Evolutionary conservation across 2,329 filamentous ascomycete genomes (phyloP), one percentile per base, ranked within the genome.

Genomic region (Ambrosiella cleistominuta): DNA sequence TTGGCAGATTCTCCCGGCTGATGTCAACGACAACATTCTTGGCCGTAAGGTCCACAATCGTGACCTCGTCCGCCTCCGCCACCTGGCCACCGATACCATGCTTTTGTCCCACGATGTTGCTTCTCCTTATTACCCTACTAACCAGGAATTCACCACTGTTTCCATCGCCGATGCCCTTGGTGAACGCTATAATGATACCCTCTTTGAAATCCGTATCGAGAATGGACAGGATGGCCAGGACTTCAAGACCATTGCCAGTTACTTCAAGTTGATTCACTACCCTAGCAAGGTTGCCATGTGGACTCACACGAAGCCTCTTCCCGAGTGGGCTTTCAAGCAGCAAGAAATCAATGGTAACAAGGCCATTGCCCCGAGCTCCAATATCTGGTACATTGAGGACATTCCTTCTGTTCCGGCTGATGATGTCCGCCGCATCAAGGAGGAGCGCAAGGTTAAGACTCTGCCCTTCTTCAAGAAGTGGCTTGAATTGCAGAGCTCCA

Each of bases 311-410:
- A 93, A 83, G 61, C 88, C 93, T 54, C 80, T 98, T n/a, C 93
- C 93, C 3, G 93, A 98, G 3, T 98, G 93, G 93, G 93, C 79
- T 35, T 91, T 86, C 74, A 93, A 94, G 70, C 93, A 98, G 71
- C 91, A 95, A 66, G 93, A 98, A 70, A 96, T 98, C 75, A 98
- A 98, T 70, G 93, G 93, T 61, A 98, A 98, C 77, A 98, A 98
- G 80, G 94, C 95, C 68, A 75, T 94, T 57, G 76, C 82, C 36
- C 86, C 91, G 62, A 83, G 85, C 68, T 95, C 88, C 69, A 98
- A 98, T 69, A 78, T 95, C 62, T 98, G 93, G 93, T 84, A 86
- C 64, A 85, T 90, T 12, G 93, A 98, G 66, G 88, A 95, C 63
- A 86, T 97, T 56, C 80, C 87, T n/a, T 89, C 84, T 8, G 72